Conservation (phyloP, 2,329 filamentous ascomycete species). For the Plenodomus tracheiphilus region DNA sequence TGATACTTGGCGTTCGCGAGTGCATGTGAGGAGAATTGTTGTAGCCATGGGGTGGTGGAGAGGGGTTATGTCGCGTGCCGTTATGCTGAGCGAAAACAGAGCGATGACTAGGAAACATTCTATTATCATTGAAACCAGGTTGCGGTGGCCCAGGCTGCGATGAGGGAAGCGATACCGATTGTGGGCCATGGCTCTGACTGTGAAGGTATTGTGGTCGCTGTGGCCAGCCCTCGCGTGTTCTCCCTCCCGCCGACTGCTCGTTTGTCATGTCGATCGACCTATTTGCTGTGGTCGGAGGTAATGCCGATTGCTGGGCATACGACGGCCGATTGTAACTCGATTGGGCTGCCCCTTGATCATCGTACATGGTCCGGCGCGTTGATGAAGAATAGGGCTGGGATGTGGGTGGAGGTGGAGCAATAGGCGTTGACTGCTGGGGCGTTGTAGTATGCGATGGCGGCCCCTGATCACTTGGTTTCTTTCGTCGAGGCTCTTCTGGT, state of each 20-base stretch:
- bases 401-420: conserved; percentile 36
- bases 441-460: conserved; percentile 40
- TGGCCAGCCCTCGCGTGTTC: conserved; percentile 37
- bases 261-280: conserved; percentile 38
- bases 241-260: conserved; percentile 27
- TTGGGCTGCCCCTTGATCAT: conserved; percentile 27
- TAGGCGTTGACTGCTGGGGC: conserved; percentile 37
- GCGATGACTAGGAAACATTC: conserved; percentile 32
- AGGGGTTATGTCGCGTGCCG: conserved; percentile 35
- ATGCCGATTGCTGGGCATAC: conserved; percentile 31
- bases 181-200: conserved; percentile 32
- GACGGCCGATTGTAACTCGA: conserved; percentile 28
- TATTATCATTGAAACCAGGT: conserved; percentile 23
- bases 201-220: conserved; percentile 31
- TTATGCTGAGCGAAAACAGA: conserved; percentile 41
- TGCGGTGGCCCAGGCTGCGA: conserved; percentile 34
- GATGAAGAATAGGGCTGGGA: conserved; percentile 24
- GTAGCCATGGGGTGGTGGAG: conserved; percentile 38
- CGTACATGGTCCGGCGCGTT: conserved; percentile 31
- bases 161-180: conserved; percentile 25
- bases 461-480: conserved; percentile 39
- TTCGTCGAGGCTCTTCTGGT: conserved; percentile 40
- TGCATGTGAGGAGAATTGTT: conserved; percentile 40
- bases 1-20: conserved; percentile 41
- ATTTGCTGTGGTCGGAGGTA: conserved; percentile 23